phyloP scores from a whole-genome alignment of 1,139 yeast genomes.

The Groenewaldozyma auringiensis region DNA sequence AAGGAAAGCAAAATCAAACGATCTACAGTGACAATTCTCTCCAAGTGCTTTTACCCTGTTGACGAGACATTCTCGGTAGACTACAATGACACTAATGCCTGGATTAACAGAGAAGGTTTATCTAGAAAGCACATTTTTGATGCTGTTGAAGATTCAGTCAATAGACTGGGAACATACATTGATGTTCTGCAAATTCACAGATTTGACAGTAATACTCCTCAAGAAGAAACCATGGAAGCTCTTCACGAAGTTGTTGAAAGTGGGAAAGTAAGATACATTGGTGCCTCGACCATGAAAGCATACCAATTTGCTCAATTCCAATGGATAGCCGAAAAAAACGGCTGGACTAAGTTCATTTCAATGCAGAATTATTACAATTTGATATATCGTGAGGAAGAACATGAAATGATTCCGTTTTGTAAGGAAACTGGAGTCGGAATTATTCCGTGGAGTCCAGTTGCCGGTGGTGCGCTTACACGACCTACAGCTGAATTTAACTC shows the following conservation, averaged over 20 bases:
- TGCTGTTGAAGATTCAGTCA: conserved; percentile 41
- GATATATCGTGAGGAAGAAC: conserved; percentile 52
- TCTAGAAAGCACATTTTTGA: conserved; percentile 49
- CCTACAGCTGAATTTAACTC: conserved; percentile 25
- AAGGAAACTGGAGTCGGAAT: conserved; percentile 41
- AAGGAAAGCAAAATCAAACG: conserved; percentile 38
- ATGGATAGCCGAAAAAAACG: conserved; percentile 42
- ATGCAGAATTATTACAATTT: conserved; percentile 55
- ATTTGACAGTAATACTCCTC: conserved; percentile 38
- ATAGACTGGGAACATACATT: conserved; percentile 62
- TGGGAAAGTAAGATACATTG: conserved; percentile 47
- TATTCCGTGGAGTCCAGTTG: conserved; percentile 47
- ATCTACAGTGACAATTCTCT: conserved; percentile 41
- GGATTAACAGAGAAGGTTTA: conserved; percentile 36
- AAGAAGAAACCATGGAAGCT: conserved; percentile 47
- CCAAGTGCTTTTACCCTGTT: conserved; percentile 33
- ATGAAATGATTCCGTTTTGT: conserved; percentile 52
- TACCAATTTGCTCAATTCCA: conserved; percentile 43
- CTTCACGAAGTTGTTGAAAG: conserved; percentile 44
- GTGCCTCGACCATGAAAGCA: conserved; percentile 49
- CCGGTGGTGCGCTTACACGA: conserved; percentile 42
- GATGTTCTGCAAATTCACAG: conserved; percentile 75
- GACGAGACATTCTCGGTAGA: conserved; percentile 9
- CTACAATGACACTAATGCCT: conserved; percentile 1
- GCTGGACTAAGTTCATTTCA: conserved; percentile 49